phyloP scores from a whole-genome alignment of 768 basidiomycete species.

The Gloeopeniophorella convolvens region DNA sequence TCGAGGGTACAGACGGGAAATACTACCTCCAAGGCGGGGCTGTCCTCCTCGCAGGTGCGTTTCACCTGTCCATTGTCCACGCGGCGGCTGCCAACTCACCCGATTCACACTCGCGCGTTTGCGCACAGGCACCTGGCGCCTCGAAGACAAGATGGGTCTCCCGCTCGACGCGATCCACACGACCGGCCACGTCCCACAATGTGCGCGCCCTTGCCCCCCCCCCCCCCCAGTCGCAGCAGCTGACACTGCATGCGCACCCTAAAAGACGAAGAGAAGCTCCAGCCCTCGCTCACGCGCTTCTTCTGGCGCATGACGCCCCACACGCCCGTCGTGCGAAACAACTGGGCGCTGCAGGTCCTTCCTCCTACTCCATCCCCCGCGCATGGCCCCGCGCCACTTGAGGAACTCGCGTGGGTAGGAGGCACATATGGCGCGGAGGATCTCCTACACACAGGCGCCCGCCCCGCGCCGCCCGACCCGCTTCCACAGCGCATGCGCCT shows the following conservation, averaged over 20 bases:
- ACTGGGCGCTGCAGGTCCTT: conserved; percentile 47
- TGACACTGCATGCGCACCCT: conserved; percentile 14
- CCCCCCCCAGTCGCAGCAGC: not conserved
- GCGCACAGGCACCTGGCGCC: conserved; percentile 61
- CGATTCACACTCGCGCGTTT: too few species aligned
- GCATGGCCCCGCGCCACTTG: conserved; percentile 35
- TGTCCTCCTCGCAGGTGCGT: conserved; percentile 54
- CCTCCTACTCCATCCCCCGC: conserved; percentile 23
- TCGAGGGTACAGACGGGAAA: conserved; percentile 53
- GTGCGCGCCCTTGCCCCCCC: conserved; percentile 33
- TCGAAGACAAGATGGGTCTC: conserved; percentile 70
- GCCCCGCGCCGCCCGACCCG: conserved; percentile 1
- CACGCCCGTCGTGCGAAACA: conserved; percentile 66
- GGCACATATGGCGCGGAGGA: conserved; percentile 53
- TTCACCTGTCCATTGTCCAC: not conserved
- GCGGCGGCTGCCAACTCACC: too few species aligned
- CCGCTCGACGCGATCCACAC: conserved; percentile 67
- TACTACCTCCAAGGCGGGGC: conserved; percentile 74
- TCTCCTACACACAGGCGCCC: conserved; percentile 21
- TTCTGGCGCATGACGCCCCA: conserved; percentile 60
- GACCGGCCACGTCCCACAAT: conserved; percentile 65
- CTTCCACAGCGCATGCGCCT: conserved; percentile 42
- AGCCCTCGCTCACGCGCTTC: conserved; percentile 61
- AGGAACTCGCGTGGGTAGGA: conserved; percentile 60
- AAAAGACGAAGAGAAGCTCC: conserved; percentile 59